These are phyloP conservation scores for Malus asiatica DNA, from an alignment of 306 rosid species.

Conservation along the genomic window DNA sequence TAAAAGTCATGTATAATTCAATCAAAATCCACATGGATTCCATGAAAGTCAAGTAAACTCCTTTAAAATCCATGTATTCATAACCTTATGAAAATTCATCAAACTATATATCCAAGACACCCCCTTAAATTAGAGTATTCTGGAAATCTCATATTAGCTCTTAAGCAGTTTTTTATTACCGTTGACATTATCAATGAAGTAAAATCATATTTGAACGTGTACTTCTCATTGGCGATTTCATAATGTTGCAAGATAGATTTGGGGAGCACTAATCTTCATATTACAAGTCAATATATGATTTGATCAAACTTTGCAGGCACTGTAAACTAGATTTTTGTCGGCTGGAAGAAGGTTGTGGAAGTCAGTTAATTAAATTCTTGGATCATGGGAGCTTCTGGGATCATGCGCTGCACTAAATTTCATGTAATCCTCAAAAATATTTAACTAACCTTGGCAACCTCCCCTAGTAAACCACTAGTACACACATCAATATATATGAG, in stretches of 20 bases:
- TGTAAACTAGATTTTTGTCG: not conserved
- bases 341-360: constrained; percentile 19
- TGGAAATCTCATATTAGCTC: no score
- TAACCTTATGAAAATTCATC: no score
- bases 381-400: constrained; percentile 49
- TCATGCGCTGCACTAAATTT: constrained; percentile 37
- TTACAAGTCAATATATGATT: not conserved
- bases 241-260: not conserved
- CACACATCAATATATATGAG: not conserved
- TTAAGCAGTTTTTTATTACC: not conserved
- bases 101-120: no score
- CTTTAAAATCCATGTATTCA: no score
- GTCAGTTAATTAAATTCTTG: constrained; percentile 28
- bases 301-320: not conserved
- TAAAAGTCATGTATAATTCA: no score
- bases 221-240: not conserved
- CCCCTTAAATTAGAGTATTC: no score
- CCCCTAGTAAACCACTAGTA: not conserved
- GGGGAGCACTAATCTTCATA: not conserved
- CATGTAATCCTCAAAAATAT: constrained; percentile 9
- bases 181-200: not conserved
- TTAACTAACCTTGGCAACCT: not conserved
- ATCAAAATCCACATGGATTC: no score
- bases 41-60: no score
- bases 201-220: not conserved